These are phyloP conservation scores for Chytridiales sp. DNA, from an alignment of 371 early-diverging fungal genomes.

Conservation along the genomic window DNA sequence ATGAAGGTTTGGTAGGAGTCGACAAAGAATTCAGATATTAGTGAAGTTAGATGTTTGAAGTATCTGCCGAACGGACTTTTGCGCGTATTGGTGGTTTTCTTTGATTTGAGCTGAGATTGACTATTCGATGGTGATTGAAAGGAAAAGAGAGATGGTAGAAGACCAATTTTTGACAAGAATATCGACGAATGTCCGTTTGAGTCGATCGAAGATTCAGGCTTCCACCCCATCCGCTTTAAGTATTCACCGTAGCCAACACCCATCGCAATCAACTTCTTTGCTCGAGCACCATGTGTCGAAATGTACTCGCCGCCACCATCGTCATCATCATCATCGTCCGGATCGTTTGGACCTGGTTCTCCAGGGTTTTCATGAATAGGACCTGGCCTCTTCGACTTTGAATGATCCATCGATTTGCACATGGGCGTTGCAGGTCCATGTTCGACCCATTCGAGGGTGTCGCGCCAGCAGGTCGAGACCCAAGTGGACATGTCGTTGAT, in stretches of 20 bases:
- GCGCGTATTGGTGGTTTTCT: no score
- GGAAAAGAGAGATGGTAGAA: no score
- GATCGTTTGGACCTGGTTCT: constrained; percentile 6
- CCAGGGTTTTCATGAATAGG: constrained; percentile 9
- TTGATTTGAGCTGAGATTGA: no score
- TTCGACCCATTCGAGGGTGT: constrained; percentile 55
- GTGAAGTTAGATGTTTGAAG: no score
- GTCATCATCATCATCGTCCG: constrained; percentile 15
- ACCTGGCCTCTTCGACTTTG: neutral
- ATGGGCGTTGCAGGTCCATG: constrained; percentile 24
- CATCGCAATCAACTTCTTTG: constrained; percentile 13
- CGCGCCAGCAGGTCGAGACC: constrained; percentile 64
- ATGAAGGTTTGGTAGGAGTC: neutral
- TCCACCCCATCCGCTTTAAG: neutral
- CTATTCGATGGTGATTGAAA: no score
- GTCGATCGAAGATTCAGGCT: no score
- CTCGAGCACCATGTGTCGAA: neutral
- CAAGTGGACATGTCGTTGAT: constrained; percentile 63
- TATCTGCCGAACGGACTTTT: no score
- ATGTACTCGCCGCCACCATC: neutral
- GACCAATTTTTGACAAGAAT: no score
- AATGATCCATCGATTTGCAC: constrained; percentile 17
- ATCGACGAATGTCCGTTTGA: no score
- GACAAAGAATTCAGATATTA: neutral
- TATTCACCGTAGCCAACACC: neutral